A percentile compares a stretch with the other conserved stretches of the same genome.
phyloP scores from a whole-genome alignment of 768 basidiomycete species.

The Mycena crocata region DNA sequence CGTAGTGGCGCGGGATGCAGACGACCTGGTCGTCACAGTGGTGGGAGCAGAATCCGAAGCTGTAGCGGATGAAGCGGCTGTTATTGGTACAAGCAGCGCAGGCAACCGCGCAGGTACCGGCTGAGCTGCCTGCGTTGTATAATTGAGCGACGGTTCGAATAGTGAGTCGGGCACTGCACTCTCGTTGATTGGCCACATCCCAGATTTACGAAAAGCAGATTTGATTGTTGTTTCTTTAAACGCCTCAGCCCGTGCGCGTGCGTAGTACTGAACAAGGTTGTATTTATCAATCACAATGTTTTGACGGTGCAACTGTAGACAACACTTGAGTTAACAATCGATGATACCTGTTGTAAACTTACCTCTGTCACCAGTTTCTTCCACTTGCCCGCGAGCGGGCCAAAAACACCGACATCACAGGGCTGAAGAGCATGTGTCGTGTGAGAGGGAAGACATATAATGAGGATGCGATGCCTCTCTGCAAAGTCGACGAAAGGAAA shows the following conservation, averaged over 20 bases:
- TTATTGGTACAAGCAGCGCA: slow-evolving; percentile 3
- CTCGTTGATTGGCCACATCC: slow-evolving; percentile 3
- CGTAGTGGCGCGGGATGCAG: neutral
- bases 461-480: slow-evolving; percentile 38
- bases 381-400: slow-evolving; percentile 43
- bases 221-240: slow-evolving; percentile 30
- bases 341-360: neutral
- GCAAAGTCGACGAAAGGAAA: slow-evolving; percentile 35
- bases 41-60: neutral
- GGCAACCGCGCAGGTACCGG: slow-evolving; percentile 13
- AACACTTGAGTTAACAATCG: neutral
- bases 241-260: slow-evolving; percentile 14
- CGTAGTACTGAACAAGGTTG: slow-evolving; percentile 31
- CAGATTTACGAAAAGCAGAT: neutral
- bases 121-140: slow-evolving; percentile 14
- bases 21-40: neutral
- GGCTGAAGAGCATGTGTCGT: slow-evolving; percentile 50
- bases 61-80: neutral
- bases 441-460: slow-evolving; percentile 51
- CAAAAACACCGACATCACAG: slow-evolving; percentile 51
- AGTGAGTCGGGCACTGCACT: neutral
- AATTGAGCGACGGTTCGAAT: slow-evolving; percentile 6
- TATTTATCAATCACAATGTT: slow-evolving; percentile 28
- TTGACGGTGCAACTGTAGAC: neutral
- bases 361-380: slow-evolving; percentile 19